These are phyloP conservation scores for Pseudogymnoascus sp. DNA, from an alignment of 2,329 filamentous ascomycete genomes.

Conservation along the genomic window DNA sequence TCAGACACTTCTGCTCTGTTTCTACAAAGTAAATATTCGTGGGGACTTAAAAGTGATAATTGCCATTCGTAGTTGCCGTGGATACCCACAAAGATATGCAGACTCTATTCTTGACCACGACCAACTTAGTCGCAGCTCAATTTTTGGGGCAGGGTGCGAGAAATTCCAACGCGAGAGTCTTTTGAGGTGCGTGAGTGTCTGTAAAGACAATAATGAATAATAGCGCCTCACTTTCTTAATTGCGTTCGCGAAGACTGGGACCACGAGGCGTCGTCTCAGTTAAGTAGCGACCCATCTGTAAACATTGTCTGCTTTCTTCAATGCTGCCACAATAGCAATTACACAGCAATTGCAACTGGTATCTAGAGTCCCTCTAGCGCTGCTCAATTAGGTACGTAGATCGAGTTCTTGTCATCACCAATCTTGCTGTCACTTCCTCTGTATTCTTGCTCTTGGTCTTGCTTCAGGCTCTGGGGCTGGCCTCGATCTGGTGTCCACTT, in stretches of 20 bases:
- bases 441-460: background rate
- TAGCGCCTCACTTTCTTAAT: background rate
- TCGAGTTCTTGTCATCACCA: background rate
- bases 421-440: background rate
- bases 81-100: background rate
- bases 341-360: slow-evolving; percentile 5
- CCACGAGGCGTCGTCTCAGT: background rate
- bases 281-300: background rate
- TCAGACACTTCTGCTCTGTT: background rate
- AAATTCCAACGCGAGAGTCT: background rate
- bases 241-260: background rate
- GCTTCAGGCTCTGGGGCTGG: background rate
- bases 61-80: background rate
- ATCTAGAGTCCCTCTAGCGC: slow-evolving; percentile 16
- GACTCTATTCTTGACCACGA: background rate
- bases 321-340: background rate
- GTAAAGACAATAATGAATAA: background rate
- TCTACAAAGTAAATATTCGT: background rate
- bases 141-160: background rate
- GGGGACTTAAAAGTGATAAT: background rate
- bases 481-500: background rate
- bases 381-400: slow-evolving; percentile 14
- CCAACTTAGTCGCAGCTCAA: background rate
- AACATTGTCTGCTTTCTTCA: background rate
- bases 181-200: background rate